Base-by-base conservation (phyloP, 345 rosid genomes). In the Salix exigua region DNA sequence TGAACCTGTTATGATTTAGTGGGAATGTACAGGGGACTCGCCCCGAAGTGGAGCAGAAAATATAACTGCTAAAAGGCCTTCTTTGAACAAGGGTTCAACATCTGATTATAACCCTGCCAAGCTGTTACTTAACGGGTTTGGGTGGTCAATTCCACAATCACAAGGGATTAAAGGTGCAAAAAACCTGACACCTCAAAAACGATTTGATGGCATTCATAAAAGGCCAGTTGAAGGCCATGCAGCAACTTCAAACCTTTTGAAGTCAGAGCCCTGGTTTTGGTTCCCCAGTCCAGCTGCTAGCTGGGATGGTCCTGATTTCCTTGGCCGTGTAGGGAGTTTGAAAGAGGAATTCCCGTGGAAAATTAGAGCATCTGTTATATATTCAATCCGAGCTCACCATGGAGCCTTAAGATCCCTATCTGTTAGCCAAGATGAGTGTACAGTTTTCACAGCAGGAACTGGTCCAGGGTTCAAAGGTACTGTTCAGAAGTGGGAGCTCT, bases 391-490 rank as follows among this genome's bases (percentile, higher is more conserved):
- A 71, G 92, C 97, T 55, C 96, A 94, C 83, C 93, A 88, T 63
- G 96, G 98, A 83, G 92, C 91, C 70, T 71, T 94, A 80, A 89
- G 96, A 87, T 90, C 93, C 75, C 80, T 92, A 79, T 94, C 94
- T 33, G 93, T 89, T 82, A 85, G 88, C 77, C 89, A 87, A 82
- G 96, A 94, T 83, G 98, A 94, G 80, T 85, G 88, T 86, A 87
- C 89, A 42, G 88, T 92, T 82, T 92, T 89, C 82, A 92, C 97
- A 76, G 95, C 98, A 78, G 97, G 98, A 33, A 86, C 86, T 74
- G 93, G 94, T 85, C 90, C 94, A 74, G 98, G 97, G 73, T 94
- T 89, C 82, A 92, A 88, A 85, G 98, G 98, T 81, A 92, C 91
- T 53, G 91, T 94, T 66, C 96, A 89, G 81, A 94, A 89, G 86